Percentiles rank a stretch among this genome's conserved stretches.
Evolutionary conservation across 2,329 filamentous ascomycete genomes (phyloP).

Genomic region (Arthrobotrys megalospora): DNA sequence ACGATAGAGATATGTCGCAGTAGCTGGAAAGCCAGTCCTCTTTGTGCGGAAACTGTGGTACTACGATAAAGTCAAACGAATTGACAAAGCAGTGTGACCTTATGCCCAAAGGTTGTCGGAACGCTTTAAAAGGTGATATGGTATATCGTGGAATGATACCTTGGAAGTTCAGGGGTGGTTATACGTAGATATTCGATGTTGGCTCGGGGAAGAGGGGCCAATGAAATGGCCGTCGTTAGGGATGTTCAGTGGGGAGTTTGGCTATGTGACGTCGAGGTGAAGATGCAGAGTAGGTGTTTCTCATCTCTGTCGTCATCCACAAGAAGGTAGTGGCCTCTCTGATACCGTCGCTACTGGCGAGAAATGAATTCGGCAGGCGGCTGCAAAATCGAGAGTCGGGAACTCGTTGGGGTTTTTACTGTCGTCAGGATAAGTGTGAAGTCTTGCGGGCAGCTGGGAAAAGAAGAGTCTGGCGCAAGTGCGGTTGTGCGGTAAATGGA

Average conservation of each 20-base stretch:
- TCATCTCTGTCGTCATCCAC: constrained; percentile 61
- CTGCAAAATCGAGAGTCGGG: constrained; percentile 9
- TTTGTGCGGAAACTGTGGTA: constrained; percentile 44
- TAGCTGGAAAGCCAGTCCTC: constrained; percentile 6
- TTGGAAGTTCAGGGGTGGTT: not conserved
- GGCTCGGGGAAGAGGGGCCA: constrained; percentile 21
- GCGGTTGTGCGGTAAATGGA: constrained; percentile 61
- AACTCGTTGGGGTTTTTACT: not conserved
- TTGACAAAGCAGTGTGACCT: constrained; percentile 53
- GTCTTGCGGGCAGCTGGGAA: constrained; percentile 47
- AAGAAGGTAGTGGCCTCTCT: constrained; percentile 32
- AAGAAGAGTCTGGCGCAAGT: constrained; percentile 45
- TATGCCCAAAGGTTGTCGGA: constrained; percentile 45
- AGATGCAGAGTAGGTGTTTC: constrained; percentile 57
- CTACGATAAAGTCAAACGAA: constrained; percentile 45
- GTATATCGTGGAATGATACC: constrained; percentile 14
- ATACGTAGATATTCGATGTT: constrained; percentile 26
- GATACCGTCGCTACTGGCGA: constrained; percentile 54
- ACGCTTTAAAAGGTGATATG: constrained; percentile 5
- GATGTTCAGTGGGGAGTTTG: constrained; percentile 48
- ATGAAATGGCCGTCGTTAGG: constrained; percentile 37
- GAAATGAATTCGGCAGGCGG: constrained; percentile 27
- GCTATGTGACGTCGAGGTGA: constrained; percentile 58
- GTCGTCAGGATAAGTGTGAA: constrained; percentile 16
- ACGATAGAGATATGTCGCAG: constrained; percentile 26